Evolutionary conservation across 805 yeast genomes (phyloP), one percentile per base, ranked within the genome.

Genomic region (Ogataea paraovalis): DNA sequence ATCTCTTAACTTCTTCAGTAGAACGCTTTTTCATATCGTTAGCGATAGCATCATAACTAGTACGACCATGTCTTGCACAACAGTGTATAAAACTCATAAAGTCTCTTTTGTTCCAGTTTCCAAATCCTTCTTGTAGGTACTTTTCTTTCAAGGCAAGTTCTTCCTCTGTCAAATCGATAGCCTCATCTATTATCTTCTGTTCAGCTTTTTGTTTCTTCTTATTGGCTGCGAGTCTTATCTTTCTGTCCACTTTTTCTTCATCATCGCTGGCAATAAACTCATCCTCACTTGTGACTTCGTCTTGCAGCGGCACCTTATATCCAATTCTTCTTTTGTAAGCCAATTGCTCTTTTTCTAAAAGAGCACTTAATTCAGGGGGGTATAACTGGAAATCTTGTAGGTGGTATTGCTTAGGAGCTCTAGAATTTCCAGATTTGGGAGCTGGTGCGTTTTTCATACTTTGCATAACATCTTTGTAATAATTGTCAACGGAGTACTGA

Each of bases 341-440:
- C 16, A 82, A 63, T 57, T 80, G 86, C 59, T 87, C 95, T 50
- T 81, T 76, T 21, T 78, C 82, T 37, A 85, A 69, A 18, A 85
- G 62, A 0, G 65, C 77, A 13, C 68, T 68, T 33, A 87, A 62
- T 37, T 71, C 79, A 3, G 72, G 70, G 7, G 88, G 78, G 57
- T 78, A 85, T 58, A 87, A 85, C 57, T 87, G 95, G 59, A 80
- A 88, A 56, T 87, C 94, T 52, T 80, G 87, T 30, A 82, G 72
- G 42, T 76, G 75, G 46, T 82, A 73, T 1, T 73, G 59, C 55
- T 85, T 87, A 5, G 94, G 92, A 1, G 86, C 79, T 53, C 74
- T 75, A 10, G 82, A 79, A 7, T 54, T 51, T 1, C 52, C 43
- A 0, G 59, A 30, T 47, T 69, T 72, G 1, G 75, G 70, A 39